Evolutionary conservation across 2,329 filamentous ascomycete genomes (phyloP).

Genomic region (Phoma sp.): DNA sequence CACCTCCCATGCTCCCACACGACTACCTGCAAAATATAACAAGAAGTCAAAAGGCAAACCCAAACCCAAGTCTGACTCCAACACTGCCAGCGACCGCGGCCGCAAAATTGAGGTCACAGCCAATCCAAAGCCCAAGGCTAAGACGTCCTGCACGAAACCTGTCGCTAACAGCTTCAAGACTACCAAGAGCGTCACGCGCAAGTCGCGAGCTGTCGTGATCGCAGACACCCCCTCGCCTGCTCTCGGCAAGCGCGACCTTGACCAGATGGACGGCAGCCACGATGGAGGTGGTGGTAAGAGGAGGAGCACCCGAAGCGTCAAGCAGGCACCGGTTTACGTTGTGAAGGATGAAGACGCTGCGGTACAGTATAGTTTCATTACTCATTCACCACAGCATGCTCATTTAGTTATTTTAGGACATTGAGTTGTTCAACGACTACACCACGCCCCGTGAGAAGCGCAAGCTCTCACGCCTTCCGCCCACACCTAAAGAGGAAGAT

Average conservation of each 20-base stretch:
- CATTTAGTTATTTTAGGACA: constrained; percentile 13
- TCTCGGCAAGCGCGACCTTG: not conserved
- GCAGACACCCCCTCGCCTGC: not conserved
- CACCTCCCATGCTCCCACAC: not conserved
- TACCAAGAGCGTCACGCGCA: not conserved
- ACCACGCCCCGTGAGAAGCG: constrained; percentile 21
- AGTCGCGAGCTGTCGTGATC: constrained; percentile 1
- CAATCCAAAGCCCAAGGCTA: not conserved
- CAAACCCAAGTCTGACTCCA: not conserved
- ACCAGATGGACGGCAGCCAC: not conserved
- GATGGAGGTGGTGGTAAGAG: not conserved
- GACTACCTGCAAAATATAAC: constrained; percentile 1
- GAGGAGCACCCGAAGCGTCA: constrained; percentile 9
- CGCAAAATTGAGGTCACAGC: not conserved
- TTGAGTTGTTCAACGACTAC: constrained; percentile 6
- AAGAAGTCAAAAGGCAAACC: not conserved
- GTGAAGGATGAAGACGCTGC: constrained; percentile 11
- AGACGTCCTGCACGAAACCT: not conserved
- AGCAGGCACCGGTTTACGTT: constrained; percentile 4
- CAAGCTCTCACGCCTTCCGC: constrained; percentile 8
- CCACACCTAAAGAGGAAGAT: constrained; percentile 16
- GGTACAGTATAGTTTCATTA: constrained; percentile 2
- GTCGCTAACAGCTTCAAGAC: not conserved
- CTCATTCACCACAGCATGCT: not conserved
- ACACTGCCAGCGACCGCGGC: not conserved